These are phyloP conservation scores for Penicillium sp. DNA, from an alignment of 2,329 filamentous ascomycete species.

Conservation along the genomic window DNA sequence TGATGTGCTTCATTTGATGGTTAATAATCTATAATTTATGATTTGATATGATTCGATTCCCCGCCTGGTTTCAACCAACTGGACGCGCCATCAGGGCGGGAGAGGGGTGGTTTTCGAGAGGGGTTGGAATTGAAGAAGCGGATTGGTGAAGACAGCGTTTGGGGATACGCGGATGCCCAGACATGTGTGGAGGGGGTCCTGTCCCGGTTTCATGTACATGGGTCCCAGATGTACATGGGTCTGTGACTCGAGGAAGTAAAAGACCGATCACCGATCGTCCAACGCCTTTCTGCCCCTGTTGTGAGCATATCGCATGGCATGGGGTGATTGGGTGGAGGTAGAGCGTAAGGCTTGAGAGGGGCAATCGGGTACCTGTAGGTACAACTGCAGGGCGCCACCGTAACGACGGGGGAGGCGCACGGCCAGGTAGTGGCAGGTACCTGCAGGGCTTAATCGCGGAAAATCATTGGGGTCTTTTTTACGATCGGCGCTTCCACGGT, in stretches of 20 bases:
- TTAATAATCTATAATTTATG: not conserved
- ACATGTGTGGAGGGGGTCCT: not conserved
- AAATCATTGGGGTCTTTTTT: conserved; percentile 16
- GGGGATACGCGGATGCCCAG: not conserved
- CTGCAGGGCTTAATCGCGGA: conserved; percentile 20
- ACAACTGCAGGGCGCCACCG: conserved; percentile 24
- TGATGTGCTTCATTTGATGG: conserved; percentile 4
- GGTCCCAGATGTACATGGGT: not conserved
- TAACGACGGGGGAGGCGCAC: conserved; percentile 8
- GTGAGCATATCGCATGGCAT: no score
- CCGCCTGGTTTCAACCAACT: not conserved
- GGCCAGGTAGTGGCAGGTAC: conserved; percentile 26
- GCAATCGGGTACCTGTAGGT: conserved; percentile 24
- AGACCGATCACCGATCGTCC: not conserved
- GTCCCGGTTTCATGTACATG: not conserved
- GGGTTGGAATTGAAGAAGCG: not conserved
- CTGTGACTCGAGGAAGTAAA: not conserved
- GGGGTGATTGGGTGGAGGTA: not conserved
- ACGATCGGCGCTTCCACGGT: conserved; percentile 6
- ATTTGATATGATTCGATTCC: not conserved
- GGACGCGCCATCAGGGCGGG: not conserved
- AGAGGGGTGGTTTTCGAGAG: not conserved
- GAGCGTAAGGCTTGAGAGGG: conserved; percentile 1
- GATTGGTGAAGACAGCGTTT: not conserved
- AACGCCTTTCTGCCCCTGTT: not conserved